Evolutionary conservation across 768 basidiomycete genomes (phyloP).

Genomic region (Suillus luteus): DNA sequence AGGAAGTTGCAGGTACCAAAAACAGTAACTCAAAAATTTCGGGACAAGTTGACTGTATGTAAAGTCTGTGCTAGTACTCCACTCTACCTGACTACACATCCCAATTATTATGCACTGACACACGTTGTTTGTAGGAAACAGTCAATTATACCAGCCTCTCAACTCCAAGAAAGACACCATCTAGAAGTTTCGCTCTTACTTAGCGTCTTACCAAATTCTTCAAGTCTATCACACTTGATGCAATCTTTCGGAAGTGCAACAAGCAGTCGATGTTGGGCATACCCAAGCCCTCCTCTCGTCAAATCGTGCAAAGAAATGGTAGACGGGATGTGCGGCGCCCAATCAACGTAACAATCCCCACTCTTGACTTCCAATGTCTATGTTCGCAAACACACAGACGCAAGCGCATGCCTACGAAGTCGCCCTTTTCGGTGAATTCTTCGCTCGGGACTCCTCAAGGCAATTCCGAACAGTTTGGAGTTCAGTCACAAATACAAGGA

Average conservation of each 20-base stretch:
- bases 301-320: too few species aligned
- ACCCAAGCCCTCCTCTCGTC: too few species aligned
- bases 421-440: conserved; percentile 82
- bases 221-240: conserved; percentile 96
- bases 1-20: neutral
- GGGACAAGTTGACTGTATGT: neutral
- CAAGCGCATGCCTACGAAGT: conserved; percentile 72
- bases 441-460: conserved; percentile 70
- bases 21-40: conserved; percentile 9
- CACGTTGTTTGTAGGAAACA: conserved; percentile 59
- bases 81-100: too few species aligned
- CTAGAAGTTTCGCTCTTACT: conserved; percentile 98
- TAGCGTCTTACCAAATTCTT: conserved; percentile 95
- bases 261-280: conserved; percentile 53
- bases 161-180: conserved; percentile 91
- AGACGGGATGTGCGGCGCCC: too few species aligned
- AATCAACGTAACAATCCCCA: too few species aligned
- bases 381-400: conserved; percentile 27
- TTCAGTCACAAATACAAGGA: conserved; percentile 62
- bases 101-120: neutral
- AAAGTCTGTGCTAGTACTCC: too few species aligned
- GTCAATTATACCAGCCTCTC: conserved; percentile 80
- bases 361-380: conserved; percentile 12
- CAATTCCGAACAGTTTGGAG: conserved; percentile 75
- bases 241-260: conserved; percentile 93